phyloP scores from a whole-genome alignment of 2,329 filamentous ascomycete genomes.

The Ophiostoma sp. region DNA sequence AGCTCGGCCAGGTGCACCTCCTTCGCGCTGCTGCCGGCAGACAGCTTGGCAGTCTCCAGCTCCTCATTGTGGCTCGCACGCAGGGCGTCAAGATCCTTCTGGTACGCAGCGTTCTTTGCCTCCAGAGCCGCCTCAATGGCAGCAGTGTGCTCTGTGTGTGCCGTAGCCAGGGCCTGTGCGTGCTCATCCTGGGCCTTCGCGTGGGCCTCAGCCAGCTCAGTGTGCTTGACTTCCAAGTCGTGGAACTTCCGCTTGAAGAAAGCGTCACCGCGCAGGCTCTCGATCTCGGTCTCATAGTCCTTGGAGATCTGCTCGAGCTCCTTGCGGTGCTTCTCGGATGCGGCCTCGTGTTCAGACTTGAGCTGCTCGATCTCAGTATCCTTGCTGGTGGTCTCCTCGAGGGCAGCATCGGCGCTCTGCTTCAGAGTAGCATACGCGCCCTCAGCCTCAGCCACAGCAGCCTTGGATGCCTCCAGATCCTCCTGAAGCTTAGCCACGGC shows the following conservation, averaged over 20 bases:
- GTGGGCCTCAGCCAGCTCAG: conserved; percentile 39
- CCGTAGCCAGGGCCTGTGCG: conserved; percentile 43
- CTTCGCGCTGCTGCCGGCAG: conserved; percentile 40
- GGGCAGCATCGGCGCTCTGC: conserved; percentile 39
- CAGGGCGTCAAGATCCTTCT: conserved; percentile 50
- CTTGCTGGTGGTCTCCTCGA: conserved; percentile 42
- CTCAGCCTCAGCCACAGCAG: conserved; percentile 40
- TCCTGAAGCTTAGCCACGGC: conserved; percentile 37
- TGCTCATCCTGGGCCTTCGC: conserved; percentile 35
- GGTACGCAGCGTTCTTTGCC: conserved; percentile 48
- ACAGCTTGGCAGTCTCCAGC: conserved; percentile 51
- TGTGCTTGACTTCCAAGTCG: conserved; percentile 53
- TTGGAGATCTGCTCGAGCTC: conserved; percentile 54
- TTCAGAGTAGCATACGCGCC: conserved; percentile 28
- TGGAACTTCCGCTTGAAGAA: conserved; percentile 60
- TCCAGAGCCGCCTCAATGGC: conserved; percentile 37
- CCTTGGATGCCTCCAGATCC: conserved; percentile 36
- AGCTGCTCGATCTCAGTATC: conserved; percentile 47
- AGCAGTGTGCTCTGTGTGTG: conserved; percentile 34
- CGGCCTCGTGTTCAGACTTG: conserved; percentile 43
- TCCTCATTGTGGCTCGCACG: conserved; percentile 54
- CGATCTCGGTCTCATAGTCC: conserved; percentile 61
- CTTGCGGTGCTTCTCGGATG: conserved; percentile 47
- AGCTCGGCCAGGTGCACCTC: conserved; percentile 45
- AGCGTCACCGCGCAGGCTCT: conserved; percentile 56